These are phyloP conservation scores for Fusarium burgessii DNA, from an alignment of 2,329 filamentous ascomycete genomes.

Conservation along the genomic window DNA sequence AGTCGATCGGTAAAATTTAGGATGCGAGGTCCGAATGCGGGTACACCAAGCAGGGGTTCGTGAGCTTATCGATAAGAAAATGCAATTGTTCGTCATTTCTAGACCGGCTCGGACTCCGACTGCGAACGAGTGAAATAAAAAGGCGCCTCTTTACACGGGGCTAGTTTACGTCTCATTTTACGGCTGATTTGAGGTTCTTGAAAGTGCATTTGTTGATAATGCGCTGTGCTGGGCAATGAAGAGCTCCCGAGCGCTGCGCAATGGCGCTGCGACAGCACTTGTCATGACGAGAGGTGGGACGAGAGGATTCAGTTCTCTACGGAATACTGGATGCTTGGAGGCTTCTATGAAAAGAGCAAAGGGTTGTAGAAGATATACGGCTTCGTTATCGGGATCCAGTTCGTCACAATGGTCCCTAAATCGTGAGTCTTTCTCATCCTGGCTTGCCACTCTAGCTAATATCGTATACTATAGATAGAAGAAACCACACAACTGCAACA, in stretches of 20 bases:
- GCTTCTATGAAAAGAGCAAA: neutral
- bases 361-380: neutral
- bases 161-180: neutral
- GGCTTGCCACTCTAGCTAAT: constrained; percentile 13
- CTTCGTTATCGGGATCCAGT: neutral
- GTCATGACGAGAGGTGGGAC: constrained; percentile 26
- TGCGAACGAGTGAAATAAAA: constrained; percentile 17
- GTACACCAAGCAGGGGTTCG: constrained; percentile 23
- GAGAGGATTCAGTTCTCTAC: constrained; percentile 37
- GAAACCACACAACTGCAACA: constrained; percentile 31
- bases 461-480: constrained; percentile 26
- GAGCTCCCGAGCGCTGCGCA: constrained; percentile 39
- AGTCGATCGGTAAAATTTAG: constrained; percentile 48
- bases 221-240: constrained; percentile 42
- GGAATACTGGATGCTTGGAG: neutral
- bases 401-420: constrained; percentile 7
- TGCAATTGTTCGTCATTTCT: constrained; percentile 33
- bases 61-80: constrained; percentile 48
- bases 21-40: constrained; percentile 37
- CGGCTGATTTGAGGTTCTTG: neutral
- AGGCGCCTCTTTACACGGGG: neutral
- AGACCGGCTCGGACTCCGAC: constrained; percentile 12
- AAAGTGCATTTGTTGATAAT: constrained; percentile 21
- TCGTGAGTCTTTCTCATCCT: constrained; percentile 26
- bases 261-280: constrained; percentile 35